Percentiles rank a stretch among this genome's conserved stretches.
phyloP scores from a whole-genome alignment of 306 rosid genomes.

The Rosa persica region DNA sequence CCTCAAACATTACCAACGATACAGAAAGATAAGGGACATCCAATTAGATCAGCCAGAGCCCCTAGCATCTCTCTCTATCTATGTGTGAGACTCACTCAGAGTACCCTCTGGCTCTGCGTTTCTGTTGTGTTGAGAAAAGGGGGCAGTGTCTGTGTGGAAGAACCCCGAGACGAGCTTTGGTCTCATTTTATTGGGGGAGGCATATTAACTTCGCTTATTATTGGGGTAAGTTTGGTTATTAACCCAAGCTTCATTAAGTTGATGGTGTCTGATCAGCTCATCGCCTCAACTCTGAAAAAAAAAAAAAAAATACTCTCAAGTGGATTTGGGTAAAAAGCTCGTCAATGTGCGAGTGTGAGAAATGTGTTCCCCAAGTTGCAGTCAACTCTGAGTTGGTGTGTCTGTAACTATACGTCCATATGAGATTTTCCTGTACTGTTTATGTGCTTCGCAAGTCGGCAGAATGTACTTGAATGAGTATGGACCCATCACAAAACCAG shows the following conservation, averaged over 20 bases:
- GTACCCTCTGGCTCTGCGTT: constrained; percentile 20
- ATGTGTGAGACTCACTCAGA: not conserved
- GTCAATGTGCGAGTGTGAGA: not conserved
- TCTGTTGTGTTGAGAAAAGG: constrained; percentile 32
- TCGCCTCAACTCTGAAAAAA: not conserved
- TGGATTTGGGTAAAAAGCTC: not conserved
- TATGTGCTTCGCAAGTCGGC: too few species aligned
- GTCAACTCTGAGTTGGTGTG: not conserved
- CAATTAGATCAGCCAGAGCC: constrained; percentile 27
- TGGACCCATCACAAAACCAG: too few species aligned
- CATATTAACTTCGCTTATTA: constrained; percentile 16
- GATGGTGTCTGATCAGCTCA: not conserved
- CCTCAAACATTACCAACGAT: constrained; percentile 36
- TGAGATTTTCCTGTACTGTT: too few species aligned
- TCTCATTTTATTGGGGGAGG: constrained; percentile 22
- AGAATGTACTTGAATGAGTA: too few species aligned
- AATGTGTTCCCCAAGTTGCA: not conserved
- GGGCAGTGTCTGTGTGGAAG: constrained; percentile 31
- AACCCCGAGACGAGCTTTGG: constrained; percentile 27
- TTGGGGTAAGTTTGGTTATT: constrained; percentile 3
- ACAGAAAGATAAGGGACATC: constrained; percentile 24
- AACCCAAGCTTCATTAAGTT: constrained; percentile 19
- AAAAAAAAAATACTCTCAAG: not conserved
- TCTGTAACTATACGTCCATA: not conserved
- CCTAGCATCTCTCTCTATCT: constrained; percentile 18